Percentiles rank a stretch among this genome's conserved stretches.
phyloP scores from a whole-genome alignment of 257 asterid species.

The Fraxinus cuspidata region DNA sequence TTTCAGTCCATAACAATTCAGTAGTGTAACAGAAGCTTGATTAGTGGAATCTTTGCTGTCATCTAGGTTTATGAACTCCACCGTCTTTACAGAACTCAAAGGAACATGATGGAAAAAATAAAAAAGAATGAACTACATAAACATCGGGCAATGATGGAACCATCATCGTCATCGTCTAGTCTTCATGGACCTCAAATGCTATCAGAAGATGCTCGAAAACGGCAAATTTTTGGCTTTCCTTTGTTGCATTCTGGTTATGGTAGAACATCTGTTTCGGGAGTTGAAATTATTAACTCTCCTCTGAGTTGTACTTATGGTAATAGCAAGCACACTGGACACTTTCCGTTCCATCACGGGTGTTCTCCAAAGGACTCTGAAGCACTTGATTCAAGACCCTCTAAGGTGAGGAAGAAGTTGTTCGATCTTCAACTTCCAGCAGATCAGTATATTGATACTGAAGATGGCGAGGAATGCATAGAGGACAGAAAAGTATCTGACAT shows the following conservation, averaged over 20 bases:
- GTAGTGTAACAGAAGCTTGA: slow-evolving; percentile 19
- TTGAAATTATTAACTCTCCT: slow-evolving; percentile 65
- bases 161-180: slow-evolving; percentile 73
- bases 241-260: slow-evolving; percentile 46
- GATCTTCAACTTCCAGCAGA: slow-evolving; percentile 95
- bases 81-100: slow-evolving; percentile 81
- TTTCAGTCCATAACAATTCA: neutral
- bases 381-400: slow-evolving; percentile 70
- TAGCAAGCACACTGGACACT: slow-evolving; percentile 37
- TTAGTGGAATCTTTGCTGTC: slow-evolving; percentile 15
- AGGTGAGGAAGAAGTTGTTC: slow-evolving; percentile 77
- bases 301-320: slow-evolving; percentile 68
- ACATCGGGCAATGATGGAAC: slow-evolving; percentile 60
- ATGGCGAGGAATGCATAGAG: slow-evolving; percentile 41
- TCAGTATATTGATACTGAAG: slow-evolving; percentile 69
- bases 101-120: slow-evolving; percentile 86
- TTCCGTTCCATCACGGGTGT: slow-evolving; percentile 48
- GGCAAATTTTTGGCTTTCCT: slow-evolving; percentile 60
- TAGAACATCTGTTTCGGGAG: slow-evolving; percentile 54
- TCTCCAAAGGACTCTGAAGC: slow-evolving; percentile 52
- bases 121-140: slow-evolving; percentile 47
- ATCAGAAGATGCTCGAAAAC: slow-evolving; percentile 67
- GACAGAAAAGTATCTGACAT: slow-evolving; percentile 32
- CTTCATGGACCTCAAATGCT: slow-evolving; percentile 65
- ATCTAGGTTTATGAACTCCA: slow-evolving; percentile 82